Conservation (phyloP, 2,329 filamentous ascomycete species). For the Lasiodiplodia gonubiensis region DNA sequence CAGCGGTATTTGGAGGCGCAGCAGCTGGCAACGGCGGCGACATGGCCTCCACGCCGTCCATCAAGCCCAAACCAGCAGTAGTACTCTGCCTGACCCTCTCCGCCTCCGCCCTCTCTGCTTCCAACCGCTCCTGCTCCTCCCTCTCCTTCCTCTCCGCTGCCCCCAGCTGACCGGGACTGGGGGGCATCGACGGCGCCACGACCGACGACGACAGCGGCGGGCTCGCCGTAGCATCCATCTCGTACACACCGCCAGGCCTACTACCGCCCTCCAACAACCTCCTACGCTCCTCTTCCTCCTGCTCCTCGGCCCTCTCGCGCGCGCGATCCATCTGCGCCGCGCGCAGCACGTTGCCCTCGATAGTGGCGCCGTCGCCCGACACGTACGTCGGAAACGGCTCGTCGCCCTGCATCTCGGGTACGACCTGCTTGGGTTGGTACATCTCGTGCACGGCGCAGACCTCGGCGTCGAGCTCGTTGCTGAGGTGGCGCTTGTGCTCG, state of each 20-base stretch:
- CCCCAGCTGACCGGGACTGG: neutral
- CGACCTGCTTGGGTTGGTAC: conserved; percentile 9
- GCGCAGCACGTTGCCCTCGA: neutral
- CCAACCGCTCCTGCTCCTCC: conserved; percentile 4
- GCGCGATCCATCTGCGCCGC: neutral
- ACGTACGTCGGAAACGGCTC: conserved; percentile 10
- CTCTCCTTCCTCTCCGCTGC: neutral
- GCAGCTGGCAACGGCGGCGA: neutral
- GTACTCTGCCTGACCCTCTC: neutral
- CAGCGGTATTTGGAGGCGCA: neutral
- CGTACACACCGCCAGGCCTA: neutral
- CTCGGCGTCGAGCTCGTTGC: conserved; percentile 18
- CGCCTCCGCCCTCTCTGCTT: conserved; percentile 8
- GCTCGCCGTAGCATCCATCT: conserved; percentile 12
- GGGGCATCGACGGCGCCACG: conserved; percentile 5
- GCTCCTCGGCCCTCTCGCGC: too few species aligned
- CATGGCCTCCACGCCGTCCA: neutral
- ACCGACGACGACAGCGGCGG: neutral
- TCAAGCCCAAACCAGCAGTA: neutral
- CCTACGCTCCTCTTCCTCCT: neutral
- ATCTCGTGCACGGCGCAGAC: conserved; percentile 19
- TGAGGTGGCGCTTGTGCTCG: conserved; percentile 12
- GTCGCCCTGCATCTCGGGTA: conserved; percentile 22
- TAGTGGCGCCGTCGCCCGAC: neutral
- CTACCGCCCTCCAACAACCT: neutral